Conservation (phyloP, 2,329 filamentous ascomycete genomes). For the Amylocarpus encephaloides region DNA sequence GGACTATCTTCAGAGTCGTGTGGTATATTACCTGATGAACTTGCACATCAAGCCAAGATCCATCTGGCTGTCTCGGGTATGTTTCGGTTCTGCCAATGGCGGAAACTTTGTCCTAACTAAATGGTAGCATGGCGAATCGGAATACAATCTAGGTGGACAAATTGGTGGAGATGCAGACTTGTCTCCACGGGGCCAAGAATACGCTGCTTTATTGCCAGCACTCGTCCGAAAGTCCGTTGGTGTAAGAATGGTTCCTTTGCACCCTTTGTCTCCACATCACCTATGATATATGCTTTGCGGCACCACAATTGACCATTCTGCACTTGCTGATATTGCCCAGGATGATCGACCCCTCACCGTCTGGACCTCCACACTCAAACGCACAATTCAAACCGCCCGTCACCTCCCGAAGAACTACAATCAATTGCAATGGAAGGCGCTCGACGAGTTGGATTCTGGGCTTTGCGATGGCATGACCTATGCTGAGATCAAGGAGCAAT, state of each 20-base stretch:
- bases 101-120: constrained; percentile 15
- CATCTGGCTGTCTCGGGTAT: constrained; percentile 89
- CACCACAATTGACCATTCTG: neutral
- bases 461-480: constrained; percentile 89
- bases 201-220: constrained; percentile 76
- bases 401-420: constrained; percentile 78
- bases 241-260: constrained; percentile 44
- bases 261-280: neutral
- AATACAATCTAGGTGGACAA: constrained; percentile 82
- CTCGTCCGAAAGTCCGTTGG: constrained; percentile 81
- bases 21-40: constrained; percentile 98
- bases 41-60: constrained; percentile 93
- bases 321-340: constrained; percentile 31
- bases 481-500: constrained; percentile 83
- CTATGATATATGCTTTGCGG: neutral
- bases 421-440: constrained; percentile 96
- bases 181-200: constrained; percentile 79
- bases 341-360: constrained; percentile 56
- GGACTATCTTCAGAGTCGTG: constrained; percentile 91
- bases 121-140: constrained; percentile 79
- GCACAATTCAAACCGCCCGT: constrained; percentile 86
- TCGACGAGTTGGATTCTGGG: constrained; percentile 93
- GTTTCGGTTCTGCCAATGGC: constrained; percentile 30
- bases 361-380: constrained; percentile 70
- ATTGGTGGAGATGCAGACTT: constrained; percentile 90